Evolutionary conservation across 2,329 filamentous ascomycete species (phyloP).

Genomic region (Alternaria sp.): DNA sequence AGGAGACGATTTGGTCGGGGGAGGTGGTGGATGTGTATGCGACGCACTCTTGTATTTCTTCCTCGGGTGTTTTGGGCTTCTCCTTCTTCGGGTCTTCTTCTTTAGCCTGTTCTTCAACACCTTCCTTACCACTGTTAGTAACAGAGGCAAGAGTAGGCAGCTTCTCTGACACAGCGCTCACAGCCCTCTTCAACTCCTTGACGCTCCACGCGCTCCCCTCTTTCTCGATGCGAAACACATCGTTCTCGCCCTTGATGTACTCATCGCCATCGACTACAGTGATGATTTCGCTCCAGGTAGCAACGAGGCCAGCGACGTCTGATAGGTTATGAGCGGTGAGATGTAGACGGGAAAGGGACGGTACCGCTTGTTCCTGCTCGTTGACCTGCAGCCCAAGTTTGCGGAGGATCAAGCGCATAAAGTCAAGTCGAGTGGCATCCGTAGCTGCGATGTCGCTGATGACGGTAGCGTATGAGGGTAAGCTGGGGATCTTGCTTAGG

Average conservation of each 20-base stretch:
- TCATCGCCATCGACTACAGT: conserved; percentile 69
- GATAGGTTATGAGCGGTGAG: conserved; percentile 72
- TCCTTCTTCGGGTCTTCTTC: conserved; percentile 32
- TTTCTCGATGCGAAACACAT: conserved; percentile 80
- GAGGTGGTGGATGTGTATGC: conserved; percentile 37
- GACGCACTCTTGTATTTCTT: conserved; percentile 37
- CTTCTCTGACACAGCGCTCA: conserved; percentile 37
- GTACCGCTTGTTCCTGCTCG: conserved; percentile 70
- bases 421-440: conserved; percentile 72
- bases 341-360: conserved; percentile 81
- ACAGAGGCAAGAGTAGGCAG: conserved; percentile 31
- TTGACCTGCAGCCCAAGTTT: conserved; percentile 85
- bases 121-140: conserved; percentile 21
- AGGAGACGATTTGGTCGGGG: conserved; percentile 72
- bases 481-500: conserved; percentile 69
- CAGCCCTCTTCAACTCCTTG: conserved; percentile 41
- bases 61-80: conserved; percentile 33
- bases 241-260: conserved; percentile 79
- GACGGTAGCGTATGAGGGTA: conserved; percentile 73
- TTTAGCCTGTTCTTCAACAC: background rate
- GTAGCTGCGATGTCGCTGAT: conserved; percentile 71
- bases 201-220: conserved; percentile 57
- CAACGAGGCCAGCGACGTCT: conserved; percentile 71
- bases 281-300: conserved; percentile 71
- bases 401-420: conserved; percentile 77